A percentile compares a stretch with the other conserved stretches of the same genome.
These are phyloP conservation scores for Phytophthora hybrid DNA, from an alignment of 352 stramenopile genomes.

Conservation along the genomic window DNA sequence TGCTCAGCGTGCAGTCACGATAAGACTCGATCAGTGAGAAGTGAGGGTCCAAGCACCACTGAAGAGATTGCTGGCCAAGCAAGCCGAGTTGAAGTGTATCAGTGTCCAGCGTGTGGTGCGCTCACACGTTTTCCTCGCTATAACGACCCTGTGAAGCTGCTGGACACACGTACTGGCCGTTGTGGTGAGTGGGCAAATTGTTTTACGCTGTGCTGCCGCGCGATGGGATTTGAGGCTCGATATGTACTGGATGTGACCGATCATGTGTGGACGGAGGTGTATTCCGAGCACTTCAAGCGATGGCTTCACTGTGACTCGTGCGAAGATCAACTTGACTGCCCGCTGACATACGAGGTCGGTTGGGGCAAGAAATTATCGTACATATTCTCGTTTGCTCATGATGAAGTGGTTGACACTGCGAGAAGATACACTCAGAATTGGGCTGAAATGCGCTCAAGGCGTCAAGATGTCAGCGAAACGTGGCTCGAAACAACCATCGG, in stretches of 20 bases:
- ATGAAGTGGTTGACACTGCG: conserved; percentile 93
- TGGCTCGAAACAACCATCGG: conserved; percentile 66
- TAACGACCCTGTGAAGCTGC: conserved; percentile 90
- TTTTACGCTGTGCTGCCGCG: conserved; percentile 91
- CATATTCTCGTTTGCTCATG: conserved; percentile 89
- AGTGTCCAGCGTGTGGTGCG: conserved; percentile 62
- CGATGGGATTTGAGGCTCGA: conserved; percentile 91
- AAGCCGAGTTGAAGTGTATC: conserved; percentile 88
- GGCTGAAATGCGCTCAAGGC: conserved; percentile 66
- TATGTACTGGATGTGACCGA: conserved; percentile 96
- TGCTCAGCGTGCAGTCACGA: conserved; percentile 64
- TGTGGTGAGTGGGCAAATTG: conserved; percentile 96
- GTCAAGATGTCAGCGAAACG: conserved; percentile 70
- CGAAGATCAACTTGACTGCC: conserved; percentile 93
- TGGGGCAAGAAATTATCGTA: conserved; percentile 96
- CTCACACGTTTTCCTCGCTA: conserved; percentile 91
- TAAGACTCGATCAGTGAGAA: conserved; percentile 55
- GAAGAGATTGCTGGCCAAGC: conserved; percentile 75
- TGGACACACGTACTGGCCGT: conserved; percentile 83
- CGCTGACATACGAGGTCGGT: conserved; percentile 95
- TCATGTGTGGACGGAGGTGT: conserved; percentile 96
- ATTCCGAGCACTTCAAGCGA: conserved; percentile 71
- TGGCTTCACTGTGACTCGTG: conserved; percentile 96
- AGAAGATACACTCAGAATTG: conserved; percentile 80
- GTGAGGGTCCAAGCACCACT: conserved; percentile 52